Evolutionary conservation across 345 rosid genomes (phyloP), one percentile per base, ranked within the genome.

Genomic region (Aquilaria yunnanensis): DNA sequence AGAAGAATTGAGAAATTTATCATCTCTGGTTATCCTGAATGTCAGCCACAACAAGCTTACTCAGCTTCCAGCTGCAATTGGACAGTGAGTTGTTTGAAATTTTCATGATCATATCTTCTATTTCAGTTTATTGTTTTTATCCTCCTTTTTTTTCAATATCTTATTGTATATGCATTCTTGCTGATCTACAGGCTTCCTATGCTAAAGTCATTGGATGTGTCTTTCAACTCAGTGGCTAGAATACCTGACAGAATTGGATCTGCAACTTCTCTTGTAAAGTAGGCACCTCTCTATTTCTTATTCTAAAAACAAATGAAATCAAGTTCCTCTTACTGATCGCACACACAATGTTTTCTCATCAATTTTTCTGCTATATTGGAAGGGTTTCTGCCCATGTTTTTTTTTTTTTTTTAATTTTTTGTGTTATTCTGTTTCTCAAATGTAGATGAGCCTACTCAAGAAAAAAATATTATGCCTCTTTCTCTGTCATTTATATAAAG

Each of bases 201-300:
- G 74, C 82, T 93, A 62, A 93, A 93, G 72, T 88, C 86, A 12
- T 76, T 93, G 72, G 97, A 93, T 63, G 89, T 86, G 61, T 90
- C 97, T 9, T 83, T 75, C 14, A 93, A 93, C 74, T 72, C 73
- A 14, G 78, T 93, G 53, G 57, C 66, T 14, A 73, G 72, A 66
- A 41, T 90, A 32, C 97, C 98, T n/a, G 96, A 85, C 8, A 86
- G 80, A 70, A 88, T 93, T 68, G 94, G 97, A 72, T 85, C 80
- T 0, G 92, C 89, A 50, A 61, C 83, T 73, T 76, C 94, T 72
- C 91, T 93, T 55, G 89, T 93, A 78, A 93, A 88, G 98, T 93
- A 81, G 41, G 92, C 50, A 67, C 54, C 61, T 63, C 61, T 32
- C 31, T 57, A 51, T 53, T 53, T 64, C n/a, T 63, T 3, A 3